These are phyloP conservation scores for Mortierella sp. DNA, from an alignment of 371 early-diverging fungal genomes.

Conservation along the genomic window DNA sequence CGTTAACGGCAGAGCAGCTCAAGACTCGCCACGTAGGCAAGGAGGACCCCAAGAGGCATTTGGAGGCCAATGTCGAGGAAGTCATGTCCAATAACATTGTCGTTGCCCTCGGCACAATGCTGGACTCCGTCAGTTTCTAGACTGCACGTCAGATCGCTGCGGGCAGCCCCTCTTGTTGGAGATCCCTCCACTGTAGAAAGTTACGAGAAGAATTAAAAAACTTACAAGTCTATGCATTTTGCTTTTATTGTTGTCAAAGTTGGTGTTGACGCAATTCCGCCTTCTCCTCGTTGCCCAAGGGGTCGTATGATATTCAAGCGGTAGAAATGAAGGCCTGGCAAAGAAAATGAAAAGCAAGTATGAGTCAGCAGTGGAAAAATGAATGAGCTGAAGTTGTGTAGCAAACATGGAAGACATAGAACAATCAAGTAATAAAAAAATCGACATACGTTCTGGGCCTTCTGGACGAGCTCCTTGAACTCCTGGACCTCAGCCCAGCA, in stretches of 20 bases:
- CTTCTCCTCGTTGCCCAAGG: not conserved
- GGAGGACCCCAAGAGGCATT: constrained; percentile 98
- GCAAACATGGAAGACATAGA: not conserved
- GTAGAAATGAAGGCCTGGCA: constrained; percentile 52
- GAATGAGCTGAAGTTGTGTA: not conserved
- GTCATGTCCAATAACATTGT: constrained; percentile 97
- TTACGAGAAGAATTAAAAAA: not conserved
- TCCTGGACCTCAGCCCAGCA: constrained; percentile 69
- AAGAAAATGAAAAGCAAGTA: not conserved
- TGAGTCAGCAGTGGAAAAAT: not conserved
- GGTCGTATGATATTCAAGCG: constrained; percentile 19
- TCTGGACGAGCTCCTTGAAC: constrained; percentile 60
- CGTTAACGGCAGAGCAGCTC: constrained; percentile 94
- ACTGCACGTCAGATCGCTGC: not conserved
- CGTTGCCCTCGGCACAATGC: constrained; percentile 92
- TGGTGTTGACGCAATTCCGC: not conserved
- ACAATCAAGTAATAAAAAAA: not conserved
- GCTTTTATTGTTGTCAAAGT: not conserved
- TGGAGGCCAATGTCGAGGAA: constrained; percentile 91
- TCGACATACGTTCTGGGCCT: constrained; percentile 53
- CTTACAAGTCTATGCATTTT: constrained; percentile 10
- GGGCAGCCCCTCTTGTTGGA: too few species aligned
- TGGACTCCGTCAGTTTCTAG: constrained; percentile 86
- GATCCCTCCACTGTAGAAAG: not conserved
- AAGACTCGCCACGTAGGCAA: constrained; percentile 98